Base-by-base conservation (phyloP, 1,284 basidiomycete genomes). In the Agaricales sp. region DNA sequence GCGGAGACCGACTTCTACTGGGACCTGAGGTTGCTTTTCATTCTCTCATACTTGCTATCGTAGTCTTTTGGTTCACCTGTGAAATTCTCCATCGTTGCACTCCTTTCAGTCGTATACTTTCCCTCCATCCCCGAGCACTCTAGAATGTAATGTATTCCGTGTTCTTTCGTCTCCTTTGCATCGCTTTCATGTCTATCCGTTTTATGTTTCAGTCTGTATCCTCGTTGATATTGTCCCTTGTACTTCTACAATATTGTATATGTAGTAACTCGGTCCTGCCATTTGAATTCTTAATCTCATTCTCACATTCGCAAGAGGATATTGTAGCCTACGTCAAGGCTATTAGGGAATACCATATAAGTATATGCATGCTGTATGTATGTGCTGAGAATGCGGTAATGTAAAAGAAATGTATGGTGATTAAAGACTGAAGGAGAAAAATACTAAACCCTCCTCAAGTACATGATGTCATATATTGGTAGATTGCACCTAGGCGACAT, bases 91-190 rank as follows among this genome's bases (percentile, higher is more conserved):
- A 51, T 53, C n/a, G n/a, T 55, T n/a, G n/a, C 37, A 58, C 56
- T 58, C 55, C 55, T 54, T 57, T 61, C 59, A 55, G 39, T 45
- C 37, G 50, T 35, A 51, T n/a, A n/a, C n/a, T n/a, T 43, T 22
- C 52, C 12, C n/a, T 30, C 44, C 20, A 44, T 19, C 30, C 48
- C 41, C 24, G 22, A 14, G 41, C 41, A 49, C 39, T 41, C 18
- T 41, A 41, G 39, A 41, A 8, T 41, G n/a, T 41, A n/a, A n/a
- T n/a, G n/a, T n/a, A 41, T 20, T 41, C 8, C 18, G 18, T 41
- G 8, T n/a, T 41, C 39, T 41, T 8, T 6, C 6, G 6, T 20
- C 16, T 8, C 19, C 39, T 41, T 18, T 11, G 19, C 16, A 16
- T 41, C 16, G 8, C 39, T 41, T 16, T n/a, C 18, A 41, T 41